These are phyloP conservation scores for Gentiana macrophylla DNA, from an alignment of 257 asterid species.

Conservation along the genomic window DNA sequence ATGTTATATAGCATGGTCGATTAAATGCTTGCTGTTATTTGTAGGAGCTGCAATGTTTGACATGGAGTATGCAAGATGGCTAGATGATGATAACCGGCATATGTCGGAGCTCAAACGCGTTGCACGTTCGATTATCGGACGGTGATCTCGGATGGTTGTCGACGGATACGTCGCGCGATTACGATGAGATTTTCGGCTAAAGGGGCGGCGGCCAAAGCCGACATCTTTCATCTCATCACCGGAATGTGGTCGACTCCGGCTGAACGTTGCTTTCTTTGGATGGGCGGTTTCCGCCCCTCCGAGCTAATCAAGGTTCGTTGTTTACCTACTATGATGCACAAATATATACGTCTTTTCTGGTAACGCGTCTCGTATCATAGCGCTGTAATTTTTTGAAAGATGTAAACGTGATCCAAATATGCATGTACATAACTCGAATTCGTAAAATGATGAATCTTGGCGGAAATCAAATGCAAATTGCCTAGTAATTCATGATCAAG, in stretches of 20 bases:
- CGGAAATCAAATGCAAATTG: too few species aligned
- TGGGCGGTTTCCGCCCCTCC: constrained; percentile 92
- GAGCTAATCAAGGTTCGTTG: constrained; percentile 65
- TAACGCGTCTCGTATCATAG: too few species aligned
- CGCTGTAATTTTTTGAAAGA: too few species aligned
- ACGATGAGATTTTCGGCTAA: constrained; percentile 71
- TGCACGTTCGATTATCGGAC: constrained; percentile 70
- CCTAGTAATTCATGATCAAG: too few species aligned
- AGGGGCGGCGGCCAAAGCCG: constrained; percentile 76
- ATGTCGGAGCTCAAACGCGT: constrained; percentile 65
- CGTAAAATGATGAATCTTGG: too few species aligned
- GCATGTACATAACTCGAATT: too few species aligned
- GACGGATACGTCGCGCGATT: constrained; percentile 70
- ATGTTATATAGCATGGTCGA: too few species aligned
- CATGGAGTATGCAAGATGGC: constrained; percentile 91
- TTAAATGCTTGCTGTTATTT: not conserved
- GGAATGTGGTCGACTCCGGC: constrained; percentile 91
- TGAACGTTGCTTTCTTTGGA: constrained; percentile 92
- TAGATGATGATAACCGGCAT: constrained; percentile 78
- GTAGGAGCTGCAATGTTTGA: constrained; percentile 83
- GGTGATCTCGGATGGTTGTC: constrained; percentile 58
- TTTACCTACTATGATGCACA: too few species aligned
- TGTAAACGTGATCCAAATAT: too few species aligned
- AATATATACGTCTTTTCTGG: too few species aligned
- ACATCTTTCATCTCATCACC: constrained; percentile 69